Percentiles rank a stretch among this genome's conserved stretches.
Conservation (phyloP, 2,329 filamentous ascomycete species). For the Calonectria hongkongensis region DNA sequence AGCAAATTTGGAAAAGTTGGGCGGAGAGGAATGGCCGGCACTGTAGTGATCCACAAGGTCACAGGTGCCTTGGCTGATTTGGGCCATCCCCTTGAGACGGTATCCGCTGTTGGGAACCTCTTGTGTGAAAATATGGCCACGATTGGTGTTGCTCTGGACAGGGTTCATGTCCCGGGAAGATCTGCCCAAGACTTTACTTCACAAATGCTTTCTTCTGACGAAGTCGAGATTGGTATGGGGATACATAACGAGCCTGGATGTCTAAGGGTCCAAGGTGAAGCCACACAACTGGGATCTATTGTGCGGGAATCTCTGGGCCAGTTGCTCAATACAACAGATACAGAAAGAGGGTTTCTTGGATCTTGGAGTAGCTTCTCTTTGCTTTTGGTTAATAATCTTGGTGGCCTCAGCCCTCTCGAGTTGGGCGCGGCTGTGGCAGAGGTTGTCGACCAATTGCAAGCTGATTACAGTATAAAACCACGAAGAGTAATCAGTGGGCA, state of each 20-base stretch:
- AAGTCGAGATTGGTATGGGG: constrained; percentile 14
- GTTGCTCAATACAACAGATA: constrained; percentile 64
- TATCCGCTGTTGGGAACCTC: not conserved
- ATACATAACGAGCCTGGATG: constrained; percentile 8
- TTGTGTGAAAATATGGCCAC: constrained; percentile 2
- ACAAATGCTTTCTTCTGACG: not conserved
- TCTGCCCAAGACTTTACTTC: not conserved
- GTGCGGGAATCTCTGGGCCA: not conserved
- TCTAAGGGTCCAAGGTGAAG: not conserved
- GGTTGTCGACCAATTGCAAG: constrained; percentile 42
- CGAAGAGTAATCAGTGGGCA: constrained; percentile 64
- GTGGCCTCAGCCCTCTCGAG: constrained; percentile 47
- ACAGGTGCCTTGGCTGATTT: not conserved
- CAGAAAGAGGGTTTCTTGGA: constrained; percentile 72
- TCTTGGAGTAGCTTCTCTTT: constrained; percentile 62
- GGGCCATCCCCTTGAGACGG: not conserved
- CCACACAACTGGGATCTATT: not conserved
- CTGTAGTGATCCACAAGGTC: not conserved
- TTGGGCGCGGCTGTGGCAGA: constrained; percentile 47
- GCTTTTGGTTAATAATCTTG: constrained; percentile 50
- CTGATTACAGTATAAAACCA: constrained; percentile 62
- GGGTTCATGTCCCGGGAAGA: not conserved
- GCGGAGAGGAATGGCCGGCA: not conserved
- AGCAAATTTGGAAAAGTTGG: constrained; percentile 1
- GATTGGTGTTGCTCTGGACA: not conserved